Base-by-base conservation (phyloP, 768 basidiomycete genomes). In the Daedaleopsis sinensis region DNA sequence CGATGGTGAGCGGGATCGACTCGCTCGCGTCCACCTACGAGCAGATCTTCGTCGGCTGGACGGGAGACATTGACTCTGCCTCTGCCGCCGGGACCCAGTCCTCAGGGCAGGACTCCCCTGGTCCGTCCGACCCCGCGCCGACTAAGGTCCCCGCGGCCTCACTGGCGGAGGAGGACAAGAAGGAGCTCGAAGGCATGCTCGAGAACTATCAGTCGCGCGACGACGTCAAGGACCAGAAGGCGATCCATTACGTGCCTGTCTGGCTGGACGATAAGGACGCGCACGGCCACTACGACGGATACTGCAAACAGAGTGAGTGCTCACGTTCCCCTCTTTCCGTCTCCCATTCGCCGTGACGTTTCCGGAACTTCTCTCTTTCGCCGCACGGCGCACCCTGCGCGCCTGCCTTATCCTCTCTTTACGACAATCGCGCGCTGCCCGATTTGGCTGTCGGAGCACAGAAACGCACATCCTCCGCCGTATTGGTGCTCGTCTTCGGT, bases 211-310 rank as follows among this genome's bases (percentile, higher is more conserved):
- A 84, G 9, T 84, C 85, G 62, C 87, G 86, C 44, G 80, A 82
- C 23, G 85, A 85, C 63, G 73, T 75, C 1, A 79, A 85, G 59
- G 73, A 78, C 48, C 74, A 77, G 37, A 72, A 84, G 64, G 86
- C 82, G 69, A 86, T 90, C 51, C 82, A 77, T 15, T 97, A 93
- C 67, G 84, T 92, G 8, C 95, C 96, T 5, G 92, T 99, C 13
- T 97, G 93, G 92, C 79, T 96, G 38, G 89, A 92, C 67, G 91
- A 94, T 68, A 85, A 90, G 72, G 85, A 94, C 42, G 94, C 93
- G 21, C 92, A 94, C 68, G 93, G 90, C 0, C 95, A 97, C 73
- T 97, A 98, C 72, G 95, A 98, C 67, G 96, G 95, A 0, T 98
- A 97, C 74, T 98, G 96, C 84, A 99, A 99, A 75, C 89, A 90